These are phyloP conservation scores for Blastocystis sp. DNA, from an alignment of 352 stramenopile species.

Conservation along the genomic window DNA sequence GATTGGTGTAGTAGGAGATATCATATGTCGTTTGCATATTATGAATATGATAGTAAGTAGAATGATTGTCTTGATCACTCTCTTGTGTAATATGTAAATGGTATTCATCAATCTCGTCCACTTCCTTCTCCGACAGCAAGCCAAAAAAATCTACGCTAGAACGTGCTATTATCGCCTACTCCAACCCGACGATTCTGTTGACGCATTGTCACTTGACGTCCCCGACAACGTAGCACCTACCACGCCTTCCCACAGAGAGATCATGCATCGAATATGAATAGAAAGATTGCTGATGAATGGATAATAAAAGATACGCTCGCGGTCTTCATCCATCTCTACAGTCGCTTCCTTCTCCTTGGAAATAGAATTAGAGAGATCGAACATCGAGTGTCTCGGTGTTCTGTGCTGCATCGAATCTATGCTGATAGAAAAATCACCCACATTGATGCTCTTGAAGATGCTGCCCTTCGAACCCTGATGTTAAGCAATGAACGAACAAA, in stretches of 20 bases:
- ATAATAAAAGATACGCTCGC: conserved; percentile 19
- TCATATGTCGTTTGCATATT: conserved; percentile 15
- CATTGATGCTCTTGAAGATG: conserved; percentile 54
- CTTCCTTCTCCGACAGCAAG: conserved; percentile 11
- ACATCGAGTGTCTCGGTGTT: neutral
- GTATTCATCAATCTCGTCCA: conserved; percentile 46
- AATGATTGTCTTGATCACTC: neutral
- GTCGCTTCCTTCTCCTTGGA: neutral
- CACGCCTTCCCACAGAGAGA: conserved; percentile 44
- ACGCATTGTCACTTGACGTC: neutral
- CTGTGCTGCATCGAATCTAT: neutral
- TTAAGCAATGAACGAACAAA: neutral
- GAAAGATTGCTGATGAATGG: neutral
- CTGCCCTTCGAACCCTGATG: conserved; percentile 12
- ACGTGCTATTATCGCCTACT: neutral
- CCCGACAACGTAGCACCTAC: neutral
- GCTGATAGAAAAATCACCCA: conserved; percentile 2
- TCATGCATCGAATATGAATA: conserved; percentile 23
- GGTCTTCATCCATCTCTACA: neutral
- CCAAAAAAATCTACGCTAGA: neutral
- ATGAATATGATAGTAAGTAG: neutral
- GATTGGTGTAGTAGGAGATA: conserved; percentile 37
- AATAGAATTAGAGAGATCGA: too few relatives aligned
- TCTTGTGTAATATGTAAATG: neutral
- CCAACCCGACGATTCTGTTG: neutral